These are phyloP conservation scores for Obba rivulosa DNA, from an alignment of 768 basidiomycete genomes.

Conservation along the genomic window DNA sequence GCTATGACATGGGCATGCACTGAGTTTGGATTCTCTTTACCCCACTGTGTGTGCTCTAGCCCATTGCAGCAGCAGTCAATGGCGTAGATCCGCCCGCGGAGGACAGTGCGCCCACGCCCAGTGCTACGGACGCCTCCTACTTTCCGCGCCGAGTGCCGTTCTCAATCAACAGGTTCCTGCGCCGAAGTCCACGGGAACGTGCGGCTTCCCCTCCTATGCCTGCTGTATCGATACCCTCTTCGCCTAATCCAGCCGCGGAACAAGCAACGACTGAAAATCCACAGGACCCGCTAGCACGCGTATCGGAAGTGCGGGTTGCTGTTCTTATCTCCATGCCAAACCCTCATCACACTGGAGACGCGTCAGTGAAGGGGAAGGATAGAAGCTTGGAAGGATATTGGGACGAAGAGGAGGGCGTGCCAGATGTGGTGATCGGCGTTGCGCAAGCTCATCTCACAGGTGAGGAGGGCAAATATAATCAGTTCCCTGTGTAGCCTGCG, in stretches of 20 bases:
- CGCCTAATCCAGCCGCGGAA: no score
- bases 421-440: slow-evolving; percentile 47
- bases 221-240: not conserved
- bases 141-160: not conserved
- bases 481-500: no score
- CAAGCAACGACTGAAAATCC: not conserved
- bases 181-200: slow-evolving; percentile 3
- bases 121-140: not conserved
- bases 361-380: slow-evolving; percentile 19
- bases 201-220: slow-evolving; percentile 1
- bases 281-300: slow-evolving; percentile 9
- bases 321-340: slow-evolving; percentile 58
- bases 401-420: slow-evolving; percentile 31
- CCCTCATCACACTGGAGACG: slow-evolving; percentile 17
- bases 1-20: not conserved
- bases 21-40: not conserved
- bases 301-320: slow-evolving; percentile 43
- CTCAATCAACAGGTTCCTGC: not conserved
- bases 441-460: slow-evolving; percentile 28
- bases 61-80: slow-evolving; percentile 10
- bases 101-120: not conserved
- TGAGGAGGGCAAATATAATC: not conserved
- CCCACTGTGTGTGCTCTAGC: slow-evolving; percentile 3
- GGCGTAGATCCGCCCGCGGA: not conserved
- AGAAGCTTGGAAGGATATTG: slow-evolving; percentile 13